Evolutionary conservation across 139 green algal species (phyloP), one percentile per base, ranked within the genome.

Genomic region (Chlorella sorokiniana): DNA sequence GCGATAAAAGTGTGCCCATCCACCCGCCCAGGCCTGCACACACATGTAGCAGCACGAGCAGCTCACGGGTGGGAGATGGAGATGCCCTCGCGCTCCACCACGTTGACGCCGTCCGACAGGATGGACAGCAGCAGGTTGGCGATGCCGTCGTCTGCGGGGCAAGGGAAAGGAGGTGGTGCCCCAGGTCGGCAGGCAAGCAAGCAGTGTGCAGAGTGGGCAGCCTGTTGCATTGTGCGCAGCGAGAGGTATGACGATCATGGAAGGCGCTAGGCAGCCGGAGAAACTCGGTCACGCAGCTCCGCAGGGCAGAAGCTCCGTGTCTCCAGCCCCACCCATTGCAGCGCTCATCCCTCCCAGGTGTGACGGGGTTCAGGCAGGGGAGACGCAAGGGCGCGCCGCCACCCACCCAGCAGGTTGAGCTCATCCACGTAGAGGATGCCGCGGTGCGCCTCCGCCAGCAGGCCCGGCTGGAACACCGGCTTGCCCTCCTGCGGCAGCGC

Each of bases 11-110:
- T n/a, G n/a, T n/a, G n/a, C n/a, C n/a, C n/a, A n/a, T n/a, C n/a
- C n/a, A n/a, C n/a, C n/a, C n/a, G n/a, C n/a, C n/a, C n/a, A n/a
- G n/a, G n/a, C n/a, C n/a, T n/a, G n/a, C n/a, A n/a, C n/a, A n/a
- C n/a, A n/a, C n/a, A n/a, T n/a, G n/a, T n/a, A 56, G 25, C 41
- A 44, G 1, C 65, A 31, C 64, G 7, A 16, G 31, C 31, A 42
- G 85, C 92, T 93, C 72, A 98, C 89, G 96, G 96, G 92, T 99
- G 97, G 44, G 86, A 89, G 84, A 99, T 94, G 77, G 90, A 96
- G 83, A 99, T 94, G 72, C 97, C 97, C 88, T 99, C 97, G 18
- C 97, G 88, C 92, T 99, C 97, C 40, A 99, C 97, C 22, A 97
- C 90, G 84, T 99, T 99, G 40, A 96, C 86, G 23, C 97, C 97